A percentile compares a stretch with the other conserved stretches of the same genome.
These are phyloP conservation scores for Barnettozyma californica DNA, from an alignment of 805 yeast species.

Conservation along the genomic window DNA sequence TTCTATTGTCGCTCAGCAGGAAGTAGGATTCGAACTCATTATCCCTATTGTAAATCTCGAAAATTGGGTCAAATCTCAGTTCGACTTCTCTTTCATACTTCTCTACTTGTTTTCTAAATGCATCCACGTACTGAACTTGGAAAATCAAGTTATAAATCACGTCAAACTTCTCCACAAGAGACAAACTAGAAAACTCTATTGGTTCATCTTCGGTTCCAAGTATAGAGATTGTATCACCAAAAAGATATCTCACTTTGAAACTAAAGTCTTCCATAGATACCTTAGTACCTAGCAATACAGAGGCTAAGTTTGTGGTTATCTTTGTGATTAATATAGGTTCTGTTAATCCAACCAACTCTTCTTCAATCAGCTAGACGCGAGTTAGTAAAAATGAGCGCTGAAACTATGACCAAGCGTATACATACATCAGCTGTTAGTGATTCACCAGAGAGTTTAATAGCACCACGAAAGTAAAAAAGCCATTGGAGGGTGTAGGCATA, in stretches of 20 bases:
- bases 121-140: conserved; percentile 37
- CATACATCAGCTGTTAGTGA: conserved; percentile 48
- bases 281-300: conserved; percentile 19
- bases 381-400: conserved; percentile 6
- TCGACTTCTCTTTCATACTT: conserved; percentile 27
- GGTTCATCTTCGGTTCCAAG: conserved; percentile 25
- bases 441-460: conserved; percentile 44
- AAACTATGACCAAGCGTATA: conserved; percentile 11
- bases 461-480: conserved; percentile 49
- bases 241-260: conserved; percentile 21
- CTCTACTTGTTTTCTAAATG: conserved; percentile 45
- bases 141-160: conserved; percentile 40
- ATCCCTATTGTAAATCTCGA: conserved; percentile 13
- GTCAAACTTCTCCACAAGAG: conserved; percentile 43
- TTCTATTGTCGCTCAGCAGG: conserved; percentile 46
- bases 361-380: conserved; percentile 35
- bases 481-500: conserved; percentile 45
- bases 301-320: conserved; percentile 30
- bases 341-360: conserved; percentile 46
- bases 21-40: conserved; percentile 22
- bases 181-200: conserved; percentile 35
- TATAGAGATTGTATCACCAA: conserved; percentile 20
- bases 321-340: conserved; percentile 39
- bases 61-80: conserved; percentile 29
- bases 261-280: conserved; percentile 23